Evolutionary conservation across 805 yeast species (phyloP).

Genomic region (Lachancea fermentati): DNA sequence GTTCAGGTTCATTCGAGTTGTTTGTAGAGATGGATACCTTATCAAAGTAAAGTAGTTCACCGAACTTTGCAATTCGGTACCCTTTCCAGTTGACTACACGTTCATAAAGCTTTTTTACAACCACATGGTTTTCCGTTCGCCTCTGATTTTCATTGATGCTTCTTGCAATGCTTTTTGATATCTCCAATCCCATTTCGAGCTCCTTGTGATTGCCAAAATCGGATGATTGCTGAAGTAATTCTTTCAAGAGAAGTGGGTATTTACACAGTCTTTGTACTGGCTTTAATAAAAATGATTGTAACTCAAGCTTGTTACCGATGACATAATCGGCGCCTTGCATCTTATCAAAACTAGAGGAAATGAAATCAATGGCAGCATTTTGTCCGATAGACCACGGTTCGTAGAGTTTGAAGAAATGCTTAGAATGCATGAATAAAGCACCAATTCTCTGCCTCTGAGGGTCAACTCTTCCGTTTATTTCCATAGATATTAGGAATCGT

Average conservation of each 20-base stretch:
- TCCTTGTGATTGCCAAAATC: slow-evolving; percentile 53
- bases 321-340: slow-evolving; percentile 58
- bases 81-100: slow-evolving; percentile 92
- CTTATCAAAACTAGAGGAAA: slow-evolving; percentile 38
- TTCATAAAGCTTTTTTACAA: slow-evolving; percentile 59
- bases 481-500: slow-evolving; percentile 80
- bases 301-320: slow-evolving; percentile 80
- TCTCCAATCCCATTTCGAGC: slow-evolving; percentile 59
- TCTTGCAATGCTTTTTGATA: slow-evolving; percentile 78
- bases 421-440: slow-evolving; percentile 78
- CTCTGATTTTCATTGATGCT: slow-evolving; percentile 92
- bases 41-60: slow-evolving; percentile 76
- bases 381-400: slow-evolving; percentile 95
- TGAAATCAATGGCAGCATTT: slow-evolving; percentile 77
- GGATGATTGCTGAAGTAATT: slow-evolving; percentile 63
- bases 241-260: slow-evolving; percentile 79
- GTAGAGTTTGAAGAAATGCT: slow-evolving; percentile 79
- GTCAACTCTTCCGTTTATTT: slow-evolving; percentile 76
- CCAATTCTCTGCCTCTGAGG: slow-evolving; percentile 80
- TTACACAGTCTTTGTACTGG: slow-evolving; percentile 97
- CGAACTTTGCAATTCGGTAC: slow-evolving; percentile 69
- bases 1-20: slow-evolving; percentile 56
- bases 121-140: slow-evolving; percentile 76
- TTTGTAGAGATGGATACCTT: slow-evolving; percentile 46
- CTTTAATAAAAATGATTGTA: slow-evolving; percentile 82